Percentiles rank a stretch among this genome's conserved stretches.
phyloP scores from a whole-genome alignment of 129 eudicot species.

The Logfia minima region DNA sequence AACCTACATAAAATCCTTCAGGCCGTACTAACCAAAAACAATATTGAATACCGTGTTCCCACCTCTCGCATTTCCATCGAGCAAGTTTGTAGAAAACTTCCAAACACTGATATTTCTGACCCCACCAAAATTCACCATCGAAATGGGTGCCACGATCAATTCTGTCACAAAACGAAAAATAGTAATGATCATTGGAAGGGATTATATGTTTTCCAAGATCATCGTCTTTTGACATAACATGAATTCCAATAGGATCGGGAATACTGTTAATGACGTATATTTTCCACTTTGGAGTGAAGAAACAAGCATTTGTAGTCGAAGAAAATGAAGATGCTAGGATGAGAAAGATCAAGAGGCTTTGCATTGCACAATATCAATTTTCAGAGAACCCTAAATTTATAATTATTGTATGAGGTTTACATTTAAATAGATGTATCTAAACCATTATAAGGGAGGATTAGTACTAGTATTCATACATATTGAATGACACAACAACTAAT shows the following conservation, averaged over 20 bases:
- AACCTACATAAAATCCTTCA: conserved; percentile 27
- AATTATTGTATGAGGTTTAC: neutral
- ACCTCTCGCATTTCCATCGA: conserved; percentile 23
- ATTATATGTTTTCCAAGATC: conserved; percentile 33
- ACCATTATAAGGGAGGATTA: neutral
- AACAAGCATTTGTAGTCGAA: conserved; percentile 25
- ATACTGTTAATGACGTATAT: conserved; percentile 20
- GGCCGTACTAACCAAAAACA: conserved; percentile 38
- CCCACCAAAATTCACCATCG: conserved; percentile 37
- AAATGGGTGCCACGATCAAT: conserved; percentile 24
- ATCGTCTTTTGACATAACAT: conserved; percentile 30
- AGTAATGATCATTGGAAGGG: conserved; percentile 2
- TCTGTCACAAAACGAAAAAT: conserved; percentile 25
- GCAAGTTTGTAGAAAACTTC: conserved; percentile 30
- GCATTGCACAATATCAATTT: conserved; percentile 19
- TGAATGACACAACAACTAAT: conserved; percentile 27
- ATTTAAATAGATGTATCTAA: neutral
- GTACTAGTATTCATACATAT: conserved; percentile 8
- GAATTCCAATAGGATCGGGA: conserved; percentile 14
- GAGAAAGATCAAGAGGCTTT: conserved; percentile 21
- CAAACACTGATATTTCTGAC: conserved; percentile 22
- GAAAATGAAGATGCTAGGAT: conserved; percentile 15
- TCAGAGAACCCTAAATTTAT: too few species aligned
- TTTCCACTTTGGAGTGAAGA: conserved; percentile 33
- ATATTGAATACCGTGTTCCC: conserved; percentile 15